Evolutionary conservation across 179 eudicot genomes (phyloP), one percentile per base, ranked within the genome.

Genomic region (Spinacia oleracea): DNA sequence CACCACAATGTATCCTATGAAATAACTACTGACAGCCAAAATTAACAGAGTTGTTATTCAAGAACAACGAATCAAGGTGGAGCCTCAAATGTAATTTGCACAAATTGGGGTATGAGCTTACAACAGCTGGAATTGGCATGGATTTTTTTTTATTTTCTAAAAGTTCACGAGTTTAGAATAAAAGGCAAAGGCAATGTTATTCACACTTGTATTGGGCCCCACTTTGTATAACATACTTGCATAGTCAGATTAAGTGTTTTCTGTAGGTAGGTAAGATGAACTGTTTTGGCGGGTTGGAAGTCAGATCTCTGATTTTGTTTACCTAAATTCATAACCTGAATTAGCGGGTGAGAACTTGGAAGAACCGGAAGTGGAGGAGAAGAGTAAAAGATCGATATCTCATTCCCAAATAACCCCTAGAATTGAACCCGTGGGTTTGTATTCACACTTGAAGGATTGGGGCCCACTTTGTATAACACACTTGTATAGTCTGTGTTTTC

Each of bases 111-210:
- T 69, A 69, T 78, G 70, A 71, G 62, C 76, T 59, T 11, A 71
- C 25, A 29, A 60, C 81, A 78, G 81, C 81, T 78, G 71, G 58
- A 62, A n/a, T n/a, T n/a, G n/a, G n/a, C n/a, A n/a, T n/a, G n/a
- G n/a, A n/a, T n/a, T n/a, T n/a, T 32, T 35, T 55, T 67, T 1
- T 25, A 45, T 45, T 45, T 45, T 45, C 15, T 48, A 48, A 77
- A 51, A 66, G 48, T 66, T 76, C 73, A 77, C 79, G 73, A 77
- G 73, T 6, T 34, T 48, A 35, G 18, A 59, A 66, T 20, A 9
- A 67, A 9, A 67, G 10, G 46, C 48, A 55, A 12, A 51, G 35
- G 11, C 3, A 3, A 18, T 59, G 56, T 34, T 38, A 73, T 73
- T 73, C 21, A 73, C 20, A 2, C 50, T 23, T 72, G 32, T 72